These are phyloP conservation scores for Colletotrichum noveboracense DNA, from an alignment of 2,329 filamentous ascomycete species.

Conservation along the genomic window DNA sequence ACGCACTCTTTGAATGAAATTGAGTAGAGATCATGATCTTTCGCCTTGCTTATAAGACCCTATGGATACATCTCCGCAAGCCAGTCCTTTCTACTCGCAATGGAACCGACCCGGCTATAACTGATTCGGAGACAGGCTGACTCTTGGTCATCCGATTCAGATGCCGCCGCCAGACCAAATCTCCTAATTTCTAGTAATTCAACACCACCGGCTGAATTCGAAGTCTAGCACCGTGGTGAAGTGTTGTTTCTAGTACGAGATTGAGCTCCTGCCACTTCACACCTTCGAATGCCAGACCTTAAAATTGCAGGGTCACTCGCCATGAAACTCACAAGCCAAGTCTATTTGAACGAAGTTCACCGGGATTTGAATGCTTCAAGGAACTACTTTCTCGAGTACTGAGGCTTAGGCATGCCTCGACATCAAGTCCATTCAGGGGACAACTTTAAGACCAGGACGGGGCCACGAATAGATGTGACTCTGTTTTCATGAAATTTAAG, in stretches of 20 bases:
- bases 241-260: not conserved
- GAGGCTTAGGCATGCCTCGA: not conserved
- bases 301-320: not conserved
- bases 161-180: not conserved
- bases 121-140: not conserved
- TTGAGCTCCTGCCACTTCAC: not conserved
- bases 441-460: rapidly evolving
- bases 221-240: not conserved
- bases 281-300: not conserved
- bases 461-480: not conserved
- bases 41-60: not conserved
- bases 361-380: not conserved
- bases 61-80: not conserved
- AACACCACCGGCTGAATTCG: too few relatives aligned
- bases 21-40: not conserved
- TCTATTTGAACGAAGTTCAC: rapidly evolving
- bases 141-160: not conserved
- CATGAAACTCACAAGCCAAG: not conserved
- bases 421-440: not conserved
- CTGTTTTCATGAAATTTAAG: rapidly evolving
- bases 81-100: not conserved
- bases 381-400: not conserved
- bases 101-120: not conserved
- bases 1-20: not conserved
- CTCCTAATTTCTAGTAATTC: not conserved